Evolutionary conservation across 2,329 filamentous ascomycete species (phyloP).

Genomic region (Mycosphaerella arachidis): DNA sequence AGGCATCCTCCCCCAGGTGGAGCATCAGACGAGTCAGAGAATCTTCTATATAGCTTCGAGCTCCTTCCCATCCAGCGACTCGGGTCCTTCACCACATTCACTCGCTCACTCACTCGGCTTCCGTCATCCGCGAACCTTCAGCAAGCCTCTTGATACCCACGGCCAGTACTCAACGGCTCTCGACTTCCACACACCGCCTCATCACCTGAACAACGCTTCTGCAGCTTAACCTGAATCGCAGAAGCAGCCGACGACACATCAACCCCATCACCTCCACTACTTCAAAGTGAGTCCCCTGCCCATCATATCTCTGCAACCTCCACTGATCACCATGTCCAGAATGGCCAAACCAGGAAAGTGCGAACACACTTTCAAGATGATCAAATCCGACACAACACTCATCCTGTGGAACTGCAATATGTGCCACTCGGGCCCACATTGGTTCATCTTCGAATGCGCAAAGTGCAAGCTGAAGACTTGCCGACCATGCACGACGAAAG

Average conservation of each 20-base stretch:
- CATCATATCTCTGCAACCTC: neutral
- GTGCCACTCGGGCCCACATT: constrained; percentile 49
- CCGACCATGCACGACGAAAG: constrained; percentile 44
- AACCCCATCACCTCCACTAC: neutral
- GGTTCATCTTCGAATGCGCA: constrained; percentile 49
- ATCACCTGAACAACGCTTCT: neutral
- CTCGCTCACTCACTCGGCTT: neutral
- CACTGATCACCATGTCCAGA: constrained; percentile 10
- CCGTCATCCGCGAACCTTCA: neutral
- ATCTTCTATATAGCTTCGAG: constrained; percentile 24
- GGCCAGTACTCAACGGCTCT: neutral
- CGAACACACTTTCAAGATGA: constrained; percentile 47
- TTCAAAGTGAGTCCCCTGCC: constrained; percentile 2
- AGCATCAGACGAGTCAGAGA: constrained; percentile 11
- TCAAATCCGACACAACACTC: constrained; percentile 50
- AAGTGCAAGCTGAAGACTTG: constrained; percentile 51
- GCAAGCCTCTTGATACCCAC: neutral
- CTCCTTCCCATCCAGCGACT: constrained; percentile 17
- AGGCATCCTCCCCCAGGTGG: constrained; percentile 20
- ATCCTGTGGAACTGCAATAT: constrained; percentile 51
- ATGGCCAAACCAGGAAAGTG: constrained; percentile 49
- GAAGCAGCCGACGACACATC: neutral
- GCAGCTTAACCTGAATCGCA: neutral
- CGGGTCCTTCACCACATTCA: constrained; percentile 7
- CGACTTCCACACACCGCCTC: neutral